Evolutionary conservation across 1,284 basidiomycete genomes (phyloP), one percentile per base, ranked within the genome.

Genomic region (Termitomyces sp.): DNA sequence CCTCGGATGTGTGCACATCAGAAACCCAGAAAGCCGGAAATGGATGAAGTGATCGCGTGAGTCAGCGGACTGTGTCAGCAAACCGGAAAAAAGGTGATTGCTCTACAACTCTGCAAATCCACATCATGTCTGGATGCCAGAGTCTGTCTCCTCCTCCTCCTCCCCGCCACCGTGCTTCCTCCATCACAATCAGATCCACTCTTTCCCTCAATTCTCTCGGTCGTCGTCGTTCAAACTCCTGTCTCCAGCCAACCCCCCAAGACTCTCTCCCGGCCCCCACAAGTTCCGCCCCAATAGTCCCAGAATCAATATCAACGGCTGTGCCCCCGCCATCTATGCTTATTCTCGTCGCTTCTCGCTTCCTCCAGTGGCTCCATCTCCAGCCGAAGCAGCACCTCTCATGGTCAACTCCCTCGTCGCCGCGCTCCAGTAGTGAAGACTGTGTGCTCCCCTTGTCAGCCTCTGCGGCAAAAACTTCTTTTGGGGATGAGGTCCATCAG

Each of bases 381-480:
- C 68, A 68, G 39, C 67, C 71, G 10, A 73, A 69, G 46, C 69
- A 75, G 34, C 58, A 73, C 36, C 59, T 65, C 38, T 56, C 64
- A 38, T 73, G 68, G 68, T 75, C 77, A 30, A 67, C 70, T n/a
- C 73, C 79, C 24, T 78, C 81, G 19, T 78, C 83, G 3, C 78
- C 82, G 13, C 75, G 73, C 45, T 73, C 81, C 17, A 76, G 74
- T 63, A 68, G 64, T 10, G 79, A 81, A 53, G 80, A 83, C 53
- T 77, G 75, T 53, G 72, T 87, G 43, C 79, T 90, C n/a, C 87
- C 88, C n/a, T 70, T 89, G 54, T 85, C 87, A 21, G 78, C 84
- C 5, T 75, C 80, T 13, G 79, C 84, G 15, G 73, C 75, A 46
- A 72, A 77, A 58, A 63, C 79, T 34, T 69, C 80, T 17, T 86